Conservation (phyloP, 768 basidiomycete species). For the Podaxis sp. region DNA sequence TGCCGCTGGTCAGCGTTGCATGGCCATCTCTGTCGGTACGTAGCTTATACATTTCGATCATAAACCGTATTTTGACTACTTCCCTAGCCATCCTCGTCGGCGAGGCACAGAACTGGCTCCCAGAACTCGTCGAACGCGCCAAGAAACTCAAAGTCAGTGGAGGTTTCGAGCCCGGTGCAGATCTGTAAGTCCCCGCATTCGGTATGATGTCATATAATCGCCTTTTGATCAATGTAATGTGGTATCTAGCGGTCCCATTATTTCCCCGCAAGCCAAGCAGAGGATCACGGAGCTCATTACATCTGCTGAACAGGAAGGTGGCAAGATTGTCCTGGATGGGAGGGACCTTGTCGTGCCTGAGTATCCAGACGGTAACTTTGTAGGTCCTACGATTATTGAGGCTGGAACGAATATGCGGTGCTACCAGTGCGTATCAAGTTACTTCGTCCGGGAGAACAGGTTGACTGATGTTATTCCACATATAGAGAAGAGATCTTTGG, state of each 20-base stretch:
- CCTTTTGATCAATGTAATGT: slow-evolving; percentile 8
- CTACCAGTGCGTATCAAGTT: slow-evolving; percentile 63
- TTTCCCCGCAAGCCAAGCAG: slow-evolving; percentile 78
- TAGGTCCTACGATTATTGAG: slow-evolving; percentile 90
- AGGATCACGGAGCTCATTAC: slow-evolving; percentile 75
- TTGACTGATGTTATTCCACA: neutral
- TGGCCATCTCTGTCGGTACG: slow-evolving; percentile 91
- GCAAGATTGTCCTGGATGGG: slow-evolving; percentile 85
- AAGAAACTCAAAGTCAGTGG: slow-evolving; percentile 79
- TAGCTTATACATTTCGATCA: neutral
- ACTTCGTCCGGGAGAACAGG: neutral
- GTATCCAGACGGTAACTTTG: slow-evolving; percentile 89
- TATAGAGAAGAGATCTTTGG: slow-evolving; percentile 92
- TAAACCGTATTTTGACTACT: neutral
- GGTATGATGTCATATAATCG: neutral
- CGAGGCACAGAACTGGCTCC: slow-evolving; percentile 73
- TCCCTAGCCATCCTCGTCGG: slow-evolving; percentile 77
- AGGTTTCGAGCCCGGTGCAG: slow-evolving; percentile 85
- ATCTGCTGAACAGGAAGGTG: slow-evolving; percentile 78
- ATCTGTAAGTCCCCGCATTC: slow-evolving; percentile 51
- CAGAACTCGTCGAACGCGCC: slow-evolving; percentile 82
- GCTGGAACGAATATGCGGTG: slow-evolving; percentile 80
- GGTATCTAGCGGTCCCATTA: slow-evolving; percentile 62
- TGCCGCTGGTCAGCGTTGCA: slow-evolving; percentile 96
- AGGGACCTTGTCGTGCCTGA: slow-evolving; percentile 64